Conservation (phyloP, 148 eudicot genomes). For the Silene uniflora region DNA sequence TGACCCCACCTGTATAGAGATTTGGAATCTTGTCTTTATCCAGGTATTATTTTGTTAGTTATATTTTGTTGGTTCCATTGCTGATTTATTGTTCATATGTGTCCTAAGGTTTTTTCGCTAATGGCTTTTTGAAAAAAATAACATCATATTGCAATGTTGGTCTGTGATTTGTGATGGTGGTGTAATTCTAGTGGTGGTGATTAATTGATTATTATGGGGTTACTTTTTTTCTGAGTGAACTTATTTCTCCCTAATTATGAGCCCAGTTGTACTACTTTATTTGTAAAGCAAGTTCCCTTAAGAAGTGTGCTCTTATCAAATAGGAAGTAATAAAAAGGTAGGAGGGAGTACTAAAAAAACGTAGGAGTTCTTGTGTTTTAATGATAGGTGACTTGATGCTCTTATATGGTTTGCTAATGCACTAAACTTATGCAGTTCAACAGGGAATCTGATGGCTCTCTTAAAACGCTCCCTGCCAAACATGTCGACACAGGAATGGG, state of each 20-base stretch:
- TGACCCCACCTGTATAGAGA: slow-evolving; percentile 94
- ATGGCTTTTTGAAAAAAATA: background rate
- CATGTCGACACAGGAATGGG: slow-evolving; percentile 99
- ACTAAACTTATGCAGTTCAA: slow-evolving; percentile 57
- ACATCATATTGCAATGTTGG: too few relatives aligned
- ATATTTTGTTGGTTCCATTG: background rate
- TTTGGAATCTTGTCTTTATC: slow-evolving; percentile 97
- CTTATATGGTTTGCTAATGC: slow-evolving; percentile 6
- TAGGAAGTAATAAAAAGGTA: too few relatives aligned
- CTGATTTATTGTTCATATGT: background rate
- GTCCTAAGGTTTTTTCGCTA: background rate
- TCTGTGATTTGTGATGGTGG: too few relatives aligned
- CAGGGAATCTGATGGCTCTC: slow-evolving; percentile 79
- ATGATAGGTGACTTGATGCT: background rate
- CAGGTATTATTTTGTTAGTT: slow-evolving; percentile 50
- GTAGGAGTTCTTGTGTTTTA: background rate
- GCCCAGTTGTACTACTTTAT: too few relatives aligned
- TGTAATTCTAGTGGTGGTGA: too few relatives aligned
- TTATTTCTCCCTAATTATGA: too few relatives aligned
- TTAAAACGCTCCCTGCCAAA: slow-evolving; percentile 80
- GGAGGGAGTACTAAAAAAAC: background rate
- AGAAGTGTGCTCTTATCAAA: too few relatives aligned
- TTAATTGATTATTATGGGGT: too few relatives aligned
- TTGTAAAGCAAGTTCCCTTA: too few relatives aligned
- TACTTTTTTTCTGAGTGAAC: too few relatives aligned